A percentile compares a stretch with the other conserved stretches of the same genome.
Evolutionary conservation across 306 rosid species (phyloP).

Genomic region (Benincasa hispida): DNA sequence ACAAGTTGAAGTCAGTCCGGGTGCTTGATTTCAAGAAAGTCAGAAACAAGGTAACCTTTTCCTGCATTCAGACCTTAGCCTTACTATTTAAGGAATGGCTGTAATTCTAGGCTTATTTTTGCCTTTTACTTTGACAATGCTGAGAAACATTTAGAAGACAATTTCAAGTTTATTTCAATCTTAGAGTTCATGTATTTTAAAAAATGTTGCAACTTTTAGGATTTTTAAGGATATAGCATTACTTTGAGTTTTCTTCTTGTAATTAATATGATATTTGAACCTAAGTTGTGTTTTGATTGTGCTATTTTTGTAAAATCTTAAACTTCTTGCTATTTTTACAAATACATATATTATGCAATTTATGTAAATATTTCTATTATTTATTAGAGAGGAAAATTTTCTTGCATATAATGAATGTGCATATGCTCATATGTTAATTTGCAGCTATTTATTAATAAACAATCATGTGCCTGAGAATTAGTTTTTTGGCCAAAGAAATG

Average conservation of each 20-base stretch:
- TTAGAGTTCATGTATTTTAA: not conserved
- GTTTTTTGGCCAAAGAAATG: not conserved
- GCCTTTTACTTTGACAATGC: not conserved
- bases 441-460: not conserved
- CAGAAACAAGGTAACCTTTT: conserved; percentile 46
- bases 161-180: not conserved
- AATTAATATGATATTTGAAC: not conserved
- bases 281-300: not conserved
- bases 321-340: not conserved
- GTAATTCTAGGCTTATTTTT: not conserved
- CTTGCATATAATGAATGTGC: not conserved
- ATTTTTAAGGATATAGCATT: not conserved
- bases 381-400: not conserved
- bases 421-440: not conserved
- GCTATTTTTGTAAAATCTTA: not conserved
- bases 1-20: conserved; percentile 60
- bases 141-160: not conserved
- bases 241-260: not conserved
- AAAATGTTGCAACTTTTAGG: not conserved
- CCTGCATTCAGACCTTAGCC: not conserved
- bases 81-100: not conserved
- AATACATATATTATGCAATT: not conserved
- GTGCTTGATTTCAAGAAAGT: conserved; percentile 87
- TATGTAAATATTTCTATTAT: not conserved
- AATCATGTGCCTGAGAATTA: not conserved